These are phyloP conservation scores for Fragilariopsis cylindrus DNA, from an alignment of 108 stramenopile genomes.

Conservation along the genomic window DNA sequence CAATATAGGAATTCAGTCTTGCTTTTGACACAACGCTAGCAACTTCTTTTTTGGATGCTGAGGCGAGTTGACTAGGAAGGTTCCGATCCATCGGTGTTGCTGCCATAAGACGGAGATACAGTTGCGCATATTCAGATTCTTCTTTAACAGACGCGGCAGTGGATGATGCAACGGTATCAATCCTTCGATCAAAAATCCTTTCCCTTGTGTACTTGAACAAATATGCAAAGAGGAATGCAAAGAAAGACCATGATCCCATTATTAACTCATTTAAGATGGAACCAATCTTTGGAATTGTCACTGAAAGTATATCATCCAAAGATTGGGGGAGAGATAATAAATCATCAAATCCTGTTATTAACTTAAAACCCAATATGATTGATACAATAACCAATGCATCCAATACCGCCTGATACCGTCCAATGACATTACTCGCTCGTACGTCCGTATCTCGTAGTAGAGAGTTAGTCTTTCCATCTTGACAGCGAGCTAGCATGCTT, in stretches of 20 bases:
- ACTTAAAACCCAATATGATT: constrained; percentile 38
- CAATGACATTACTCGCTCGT: constrained; percentile 35
- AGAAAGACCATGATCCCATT: constrained; percentile 58
- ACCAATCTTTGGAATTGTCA: constrained; percentile 24
- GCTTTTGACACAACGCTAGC: constrained; percentile 45
- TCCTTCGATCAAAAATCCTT: constrained; percentile 37
- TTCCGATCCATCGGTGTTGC: constrained; percentile 43
- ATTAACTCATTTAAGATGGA: constrained; percentile 11
- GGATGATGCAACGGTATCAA: constrained; percentile 27
- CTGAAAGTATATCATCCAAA: constrained; percentile 11
- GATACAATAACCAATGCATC: constrained; percentile 48
- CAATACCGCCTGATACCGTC: constrained; percentile 50
- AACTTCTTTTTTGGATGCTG: constrained; percentile 49
- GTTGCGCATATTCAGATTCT: constrained; percentile 63
- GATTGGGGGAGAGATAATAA: constrained; percentile 31
- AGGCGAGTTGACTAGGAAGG: constrained; percentile 27
- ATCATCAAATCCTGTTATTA: constrained; percentile 23
- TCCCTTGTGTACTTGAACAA: constrained; percentile 41
- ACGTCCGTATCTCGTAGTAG: constrained; percentile 31
- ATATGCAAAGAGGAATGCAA: constrained; percentile 53
- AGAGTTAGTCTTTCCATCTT: constrained; percentile 37
- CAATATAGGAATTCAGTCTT: constrained; percentile 61
- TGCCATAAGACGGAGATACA: constrained; percentile 69
- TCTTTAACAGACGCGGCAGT: constrained; percentile 41
- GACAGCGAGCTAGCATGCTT: constrained; percentile 35